Base-by-base conservation (phyloP, 805 yeast species). In the Kazachstania psychrophila region DNA sequence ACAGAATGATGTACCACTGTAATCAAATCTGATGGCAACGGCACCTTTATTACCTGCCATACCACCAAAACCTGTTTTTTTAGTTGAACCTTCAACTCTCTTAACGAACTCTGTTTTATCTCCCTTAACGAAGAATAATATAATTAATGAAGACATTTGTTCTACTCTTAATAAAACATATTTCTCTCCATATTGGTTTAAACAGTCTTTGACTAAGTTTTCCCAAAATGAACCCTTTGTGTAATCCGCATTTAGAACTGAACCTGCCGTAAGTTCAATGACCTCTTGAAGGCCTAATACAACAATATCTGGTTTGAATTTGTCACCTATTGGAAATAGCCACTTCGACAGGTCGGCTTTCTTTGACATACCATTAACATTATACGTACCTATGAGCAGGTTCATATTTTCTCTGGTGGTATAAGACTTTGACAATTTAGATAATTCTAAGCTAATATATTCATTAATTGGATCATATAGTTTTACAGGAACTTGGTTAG, bases 41-140 rank as follows among this genome's bases (percentile, higher is more conserved):
- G 94, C 96, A 33, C 98, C 98, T 58, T 89, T 89, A 57, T 92
- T 89, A 8, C 96, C 98, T 0, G 97, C 77, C 64, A 92, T 89
- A 26, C 98, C 98, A 22, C 96, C 95, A 37, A 92, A 65, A 0
- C 97, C 98, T 0, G 97, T 89, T 60, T 89, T 89, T 51, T 88
- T 89, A 8, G 82, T 73, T 12, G 88, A 73, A 7, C 96, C 96
- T 47, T 87, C 88, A 4, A 92, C 96, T 47, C 80, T 78, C 12
- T 83, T 81, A 2, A 92, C 77, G 36, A 66, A 51, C 15, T 61
- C 54, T 17, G 68, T 62, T 33, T 64, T 57, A 29, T 65, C 67
- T 3, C 68, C 60, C 39, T 70, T 73, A 4, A 75, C 84, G 54
- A 79, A 80, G 31, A 81, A 65, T 30, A 80, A 62, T 15, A 83